Evolutionary conservation across 2,329 filamentous ascomycete genomes (phyloP).

Genomic region (Penicillium aurantiogriseum): DNA sequence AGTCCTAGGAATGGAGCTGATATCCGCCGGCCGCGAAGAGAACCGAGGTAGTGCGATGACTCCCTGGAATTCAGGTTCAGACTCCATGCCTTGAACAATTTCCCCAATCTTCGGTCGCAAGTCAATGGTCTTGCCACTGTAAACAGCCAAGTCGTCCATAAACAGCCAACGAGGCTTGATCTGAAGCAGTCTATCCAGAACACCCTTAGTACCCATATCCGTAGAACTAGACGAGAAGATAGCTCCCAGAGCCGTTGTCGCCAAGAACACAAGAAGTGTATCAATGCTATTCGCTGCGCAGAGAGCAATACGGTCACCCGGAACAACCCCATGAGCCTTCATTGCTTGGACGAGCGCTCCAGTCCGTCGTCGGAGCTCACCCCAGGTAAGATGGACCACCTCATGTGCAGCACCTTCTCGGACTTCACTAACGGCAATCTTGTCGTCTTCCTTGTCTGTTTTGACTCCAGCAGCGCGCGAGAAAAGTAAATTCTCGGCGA

Average conservation of each 20-base stretch:
- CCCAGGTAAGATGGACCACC: conserved; percentile 62
- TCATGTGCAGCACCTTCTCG: conserved; percentile 40
- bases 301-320: conserved; percentile 72
- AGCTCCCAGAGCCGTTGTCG: conserved; percentile 67
- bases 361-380: conserved; percentile 59
- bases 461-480: conserved; percentile 48
- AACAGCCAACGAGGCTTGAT: conserved; percentile 78
- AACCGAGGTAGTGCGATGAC: conserved; percentile 18
- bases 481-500: conserved; percentile 77
- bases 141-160: conserved; percentile 75
- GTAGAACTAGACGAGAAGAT: conserved; percentile 75
- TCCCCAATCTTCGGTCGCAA: conserved; percentile 69
- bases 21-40: conserved; percentile 9
- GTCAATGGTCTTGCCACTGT: conserved; percentile 74
- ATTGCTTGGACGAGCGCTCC: conserved; percentile 65
- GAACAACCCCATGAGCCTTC: conserved; percentile 61
- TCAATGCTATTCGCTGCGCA: conserved; percentile 74
- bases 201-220: conserved; percentile 77
- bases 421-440: conserved; percentile 68
- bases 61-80: conserved; percentile 59
- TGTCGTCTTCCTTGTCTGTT: conserved; percentile 66
- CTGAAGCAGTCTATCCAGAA: conserved; percentile 72
- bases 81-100: conserved; percentile 62
- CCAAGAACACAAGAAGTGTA: conserved; percentile 69
- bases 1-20: conserved; percentile 8